These are phyloP conservation scores for Fusarium sterilihyphosum DNA, from an alignment of 2,329 filamentous ascomycete species.

Conservation along the genomic window DNA sequence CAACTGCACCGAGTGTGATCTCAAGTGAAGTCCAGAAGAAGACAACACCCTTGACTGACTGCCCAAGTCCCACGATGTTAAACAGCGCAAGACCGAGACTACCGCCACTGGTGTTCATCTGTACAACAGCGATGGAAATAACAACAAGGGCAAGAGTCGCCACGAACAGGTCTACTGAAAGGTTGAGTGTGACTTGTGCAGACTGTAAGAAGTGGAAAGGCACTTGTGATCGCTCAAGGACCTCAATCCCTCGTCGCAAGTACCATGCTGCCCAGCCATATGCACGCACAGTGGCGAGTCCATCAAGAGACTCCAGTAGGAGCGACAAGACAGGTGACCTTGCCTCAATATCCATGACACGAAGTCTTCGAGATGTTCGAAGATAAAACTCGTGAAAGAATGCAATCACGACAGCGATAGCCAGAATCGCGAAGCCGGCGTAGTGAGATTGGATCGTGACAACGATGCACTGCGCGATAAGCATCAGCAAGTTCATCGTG, in stretches of 20 bases:
- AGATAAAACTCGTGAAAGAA: background rate
- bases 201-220: background rate
- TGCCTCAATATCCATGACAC: background rate
- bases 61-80: background rate
- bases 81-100: background rate
- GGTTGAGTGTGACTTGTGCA: background rate
- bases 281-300: background rate
- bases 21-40: constrained; percentile 1
- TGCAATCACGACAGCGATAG: background rate
- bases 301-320: background rate
- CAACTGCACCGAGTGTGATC: background rate
- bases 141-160: background rate
- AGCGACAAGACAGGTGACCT: background rate
- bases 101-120: background rate
- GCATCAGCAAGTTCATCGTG: background rate
- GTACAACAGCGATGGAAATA: background rate
- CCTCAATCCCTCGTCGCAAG: background rate
- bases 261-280: background rate
- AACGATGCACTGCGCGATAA: background rate
- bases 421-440: background rate
- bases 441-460: background rate
- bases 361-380: background rate
- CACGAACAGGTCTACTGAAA: background rate
- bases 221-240: background rate
- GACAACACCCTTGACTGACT: background rate